phyloP scores from a whole-genome alignment of 2,329 filamentous ascomycete genomes.

The Fusarium dimerum region DNA sequence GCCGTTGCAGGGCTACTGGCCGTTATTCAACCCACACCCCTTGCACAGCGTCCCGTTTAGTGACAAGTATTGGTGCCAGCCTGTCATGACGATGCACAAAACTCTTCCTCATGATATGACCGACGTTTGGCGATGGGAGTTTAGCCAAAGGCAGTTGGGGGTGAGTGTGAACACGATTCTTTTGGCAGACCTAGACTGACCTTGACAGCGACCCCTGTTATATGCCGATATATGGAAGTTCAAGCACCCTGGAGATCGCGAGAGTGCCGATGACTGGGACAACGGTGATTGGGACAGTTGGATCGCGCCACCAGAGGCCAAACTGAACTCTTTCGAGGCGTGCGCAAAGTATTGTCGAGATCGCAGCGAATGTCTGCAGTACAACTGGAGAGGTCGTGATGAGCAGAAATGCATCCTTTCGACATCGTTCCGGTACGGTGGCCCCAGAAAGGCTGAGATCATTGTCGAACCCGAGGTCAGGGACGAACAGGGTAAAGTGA shows the following conservation, averaged over 20 bases:
- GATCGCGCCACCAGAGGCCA: constrained; percentile 26
- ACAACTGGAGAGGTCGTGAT: constrained; percentile 34
- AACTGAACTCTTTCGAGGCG: constrained; percentile 27
- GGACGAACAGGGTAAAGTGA: constrained; percentile 26
- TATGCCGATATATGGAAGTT: constrained; percentile 42
- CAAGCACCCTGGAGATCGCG: constrained; percentile 33
- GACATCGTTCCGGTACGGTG: constrained; percentile 31
- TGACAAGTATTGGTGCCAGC: constrained; percentile 51
- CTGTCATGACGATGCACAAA: constrained; percentile 51
- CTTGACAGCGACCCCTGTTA: constrained; percentile 34
- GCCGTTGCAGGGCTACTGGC: constrained; percentile 48
- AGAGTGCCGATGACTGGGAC: constrained; percentile 30
- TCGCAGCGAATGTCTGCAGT: constrained; percentile 30
- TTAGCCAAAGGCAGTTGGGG: constrained; percentile 31
- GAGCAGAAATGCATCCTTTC: constrained; percentile 32
- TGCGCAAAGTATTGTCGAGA: constrained; percentile 32
- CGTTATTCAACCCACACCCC: constrained; percentile 52
- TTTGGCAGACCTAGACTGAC: constrained; percentile 13
- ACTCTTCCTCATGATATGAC: constrained; percentile 48
- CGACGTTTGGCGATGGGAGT: constrained; percentile 49
- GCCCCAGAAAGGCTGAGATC: constrained; percentile 23
- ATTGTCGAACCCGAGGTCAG: constrained; percentile 26
- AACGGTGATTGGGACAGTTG: constrained; percentile 35
- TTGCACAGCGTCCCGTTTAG: constrained; percentile 50
- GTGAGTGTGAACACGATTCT: constrained; percentile 25